Base-by-base conservation (phyloP, 371 early-diverging fungal genomes). In the Rhizopus microsporus region DNA sequence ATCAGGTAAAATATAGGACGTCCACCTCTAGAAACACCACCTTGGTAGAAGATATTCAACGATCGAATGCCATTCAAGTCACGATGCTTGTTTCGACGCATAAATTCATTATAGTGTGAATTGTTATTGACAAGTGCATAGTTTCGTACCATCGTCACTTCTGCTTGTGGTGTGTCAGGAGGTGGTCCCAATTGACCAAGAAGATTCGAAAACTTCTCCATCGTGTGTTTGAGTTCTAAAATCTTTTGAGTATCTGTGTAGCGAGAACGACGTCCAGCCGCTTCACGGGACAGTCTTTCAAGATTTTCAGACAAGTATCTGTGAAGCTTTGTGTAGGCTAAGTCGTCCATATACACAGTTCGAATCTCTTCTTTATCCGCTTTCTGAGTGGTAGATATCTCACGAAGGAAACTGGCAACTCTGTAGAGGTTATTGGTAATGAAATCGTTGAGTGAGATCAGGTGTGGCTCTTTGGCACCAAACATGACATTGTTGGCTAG, bases 401-500 rank as follows among this genome's bases (percentile, higher is more conserved):
- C 81, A 15, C 77, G 73, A 30, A 87, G 52, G 51, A 84, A 87
- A 8, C 70, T 75, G 7, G 83, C 77, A 5, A 87, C 80, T 32
- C 76, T 73, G 47, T 80, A 81, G 10, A 88, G 80, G 60, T 91
- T 88, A 37, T 74, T 72, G 2, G 83, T 78, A 64, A 96, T 74
- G 60, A 94, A 93, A 29, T 82, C 84, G 65, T 95, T 97, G 45
- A 93, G 80, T 9, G 86, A 82, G 38, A 82, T 86, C 92, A 95
- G 91, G 59, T 85, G 93, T 0, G 87, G 77, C 77, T 95, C 96
- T 72, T 94, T 95, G 57, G 84, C 79, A 33, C 95, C 96, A 74
- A 97, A 97, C 49, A 91, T 80, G n/a, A 95, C 92, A 56, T 92
- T 89, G 72, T 96, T 97, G 17, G 96, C 94, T 63, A 97, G 67